Base-by-base conservation (phyloP, 2,329 filamentous ascomycete genomes). In the Neophaeococcomyces mojaviensis region DNA sequence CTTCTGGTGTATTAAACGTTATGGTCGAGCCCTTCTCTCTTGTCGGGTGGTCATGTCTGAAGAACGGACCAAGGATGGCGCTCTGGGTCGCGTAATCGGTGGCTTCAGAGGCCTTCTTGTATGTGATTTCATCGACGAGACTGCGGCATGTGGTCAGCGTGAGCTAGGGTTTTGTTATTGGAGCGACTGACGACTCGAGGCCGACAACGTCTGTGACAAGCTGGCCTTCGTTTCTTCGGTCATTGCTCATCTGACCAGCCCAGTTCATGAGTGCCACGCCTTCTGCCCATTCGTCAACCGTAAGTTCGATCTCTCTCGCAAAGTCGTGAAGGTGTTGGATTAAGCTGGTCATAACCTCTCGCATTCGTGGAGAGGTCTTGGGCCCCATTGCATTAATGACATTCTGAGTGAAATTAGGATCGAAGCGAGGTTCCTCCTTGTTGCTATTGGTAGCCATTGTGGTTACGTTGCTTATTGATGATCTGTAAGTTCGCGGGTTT, bases 41-140 rank as follows among this genome's bases (percentile, higher is more conserved):
- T 48, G 76, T 67, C 4, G 87, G 86, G 0, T 86, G 79, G 55
- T 88, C 76, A 35, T 79, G 74, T 4, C 86, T 77, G 78, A 86
- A 94, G 68, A 94, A 94, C 1, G 88, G 88, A 0, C 88, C 88
- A 0, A 94, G 76, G 54, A 94, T 88, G 33, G 87, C 81, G 3
- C 84, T 85, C 2, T 85, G 78, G 4, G 86, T 92, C 9, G 80
- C 72, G 1, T 70, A 71, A 32, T 74, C 72, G 12, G 68, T 59
- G 12, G 69, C 68, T 44, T 73, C 68, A 40, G 74, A 73, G 24
- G 76, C 74, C 41, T 77, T 70, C 50, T 79, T 81, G 67, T 81
- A 84, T 46, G 84, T 86, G 59, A 92, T 90, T 62, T 90, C 85
- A 62, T 90, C 86, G 38, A 89, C 84, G 3, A 86, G 76, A 4